Evolutionary conservation across 768 basidiomycete genomes (phyloP).

Genomic region (Lyophyllum semitale): DNA sequence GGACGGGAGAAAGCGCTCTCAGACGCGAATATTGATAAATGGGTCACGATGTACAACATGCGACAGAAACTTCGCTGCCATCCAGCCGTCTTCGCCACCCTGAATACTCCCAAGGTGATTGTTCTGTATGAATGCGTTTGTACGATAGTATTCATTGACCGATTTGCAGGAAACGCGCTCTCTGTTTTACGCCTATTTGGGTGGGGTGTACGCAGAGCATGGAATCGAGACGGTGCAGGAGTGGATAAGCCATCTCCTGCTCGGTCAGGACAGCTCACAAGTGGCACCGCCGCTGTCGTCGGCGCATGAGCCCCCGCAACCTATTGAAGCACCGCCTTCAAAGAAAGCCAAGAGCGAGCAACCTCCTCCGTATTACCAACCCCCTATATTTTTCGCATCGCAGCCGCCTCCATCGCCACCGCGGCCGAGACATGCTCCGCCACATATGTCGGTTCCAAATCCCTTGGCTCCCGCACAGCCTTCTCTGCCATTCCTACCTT

Average conservation of each 20-base stretch:
- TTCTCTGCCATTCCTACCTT: conserved; percentile 61
- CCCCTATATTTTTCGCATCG: conserved; percentile 34
- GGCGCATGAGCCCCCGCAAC: conserved; percentile 5
- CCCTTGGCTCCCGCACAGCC: conserved; percentile 68
- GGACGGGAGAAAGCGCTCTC: conserved; percentile 39
- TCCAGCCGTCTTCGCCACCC: conserved; percentile 32
- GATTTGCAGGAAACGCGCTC: conserved; percentile 50
- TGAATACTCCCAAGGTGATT: conserved; percentile 45
- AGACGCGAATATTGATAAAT: conserved; percentile 44
- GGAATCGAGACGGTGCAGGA: conserved; percentile 52
- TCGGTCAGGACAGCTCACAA: conserved; percentile 9
- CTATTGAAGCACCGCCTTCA: conserved; percentile 31
- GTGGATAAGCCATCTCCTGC: conserved; percentile 55
- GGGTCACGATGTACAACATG: conserved; percentile 51
- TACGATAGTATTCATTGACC: conserved; percentile 12
- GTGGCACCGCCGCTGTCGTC: conserved; percentile 11
- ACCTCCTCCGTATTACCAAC: conserved; percentile 21
- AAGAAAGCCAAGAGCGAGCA: conserved; percentile 46
- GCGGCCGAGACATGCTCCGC: conserved; percentile 15
- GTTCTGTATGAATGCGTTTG: conserved; percentile 11
- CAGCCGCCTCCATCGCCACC: conserved; percentile 31
- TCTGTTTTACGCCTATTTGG: conserved; percentile 69
- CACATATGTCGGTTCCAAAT: conserved; percentile 38
- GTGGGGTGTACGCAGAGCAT: conserved; percentile 58
- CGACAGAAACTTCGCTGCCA: conserved; percentile 50